Evolutionary conservation across 192 early-diverging fungal species (phyloP), one percentile per base, ranked within the genome.

Genomic region (Coemansia sp.): DNA sequence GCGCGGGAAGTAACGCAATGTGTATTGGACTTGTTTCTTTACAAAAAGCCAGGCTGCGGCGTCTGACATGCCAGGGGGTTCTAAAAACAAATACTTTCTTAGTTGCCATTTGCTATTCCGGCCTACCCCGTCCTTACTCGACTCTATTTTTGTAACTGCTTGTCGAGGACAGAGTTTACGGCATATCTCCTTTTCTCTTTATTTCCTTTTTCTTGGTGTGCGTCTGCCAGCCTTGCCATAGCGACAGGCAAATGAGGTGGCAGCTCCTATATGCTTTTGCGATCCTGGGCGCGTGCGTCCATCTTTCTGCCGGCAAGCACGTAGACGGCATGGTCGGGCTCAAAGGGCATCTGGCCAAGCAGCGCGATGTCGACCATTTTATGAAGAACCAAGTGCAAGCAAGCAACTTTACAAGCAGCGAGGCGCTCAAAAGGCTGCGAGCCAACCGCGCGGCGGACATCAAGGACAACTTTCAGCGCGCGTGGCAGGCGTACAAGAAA

Each of bases 401-500:
- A 27, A 37, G 24, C 36, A 80, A 70, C 58, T 80, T 80, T 43
- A 67, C 76, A 8, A 44, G 52, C 15, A 60, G 63, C 63, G 64
- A 70, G 0, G 29, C 63, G 1, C 37, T 70, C 21, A 62, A 68
- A 37, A 71, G 66, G 38, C 22, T 75, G 26, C 86, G 88, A 67
- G 80, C 81, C 3, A 70, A 75, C 34, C 81, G 79, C 5, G 79
- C 79, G 17, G 69, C 82, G 26, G 80, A 81, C 11, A 80, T 91
- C 14, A 82, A 83, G 60, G 72, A 82, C 24, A 86, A 80, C 0
- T 90, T 91, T 68, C 58, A 60, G 10, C 82, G 83, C 38, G 83
- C 89, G 0, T 92, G 93, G 91, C 67, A 83, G n/a, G 88, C 86
- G 0, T 97, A 97, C 80, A 83, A 61, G 26, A 75, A 85, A 8